A percentile compares a stretch with the other conserved stretches of the same genome.
These are phyloP conservation scores for Medicago ruthenica DNA, from an alignment of 306 rosid species.

Conservation along the genomic window DNA sequence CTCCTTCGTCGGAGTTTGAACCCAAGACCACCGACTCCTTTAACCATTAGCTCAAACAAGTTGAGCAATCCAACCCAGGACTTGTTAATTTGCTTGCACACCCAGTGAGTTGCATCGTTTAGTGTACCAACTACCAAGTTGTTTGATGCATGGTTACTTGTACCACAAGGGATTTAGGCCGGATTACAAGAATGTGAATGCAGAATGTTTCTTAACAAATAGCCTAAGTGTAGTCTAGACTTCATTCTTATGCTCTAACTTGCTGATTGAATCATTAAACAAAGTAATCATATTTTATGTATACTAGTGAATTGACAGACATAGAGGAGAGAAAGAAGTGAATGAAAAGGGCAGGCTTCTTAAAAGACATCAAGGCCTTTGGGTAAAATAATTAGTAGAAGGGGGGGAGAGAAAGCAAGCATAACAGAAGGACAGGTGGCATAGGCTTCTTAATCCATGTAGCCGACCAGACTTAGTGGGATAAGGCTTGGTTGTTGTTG, in stretches of 20 bases:
- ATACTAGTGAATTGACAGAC: not conserved
- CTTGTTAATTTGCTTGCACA: constrained; percentile 2
- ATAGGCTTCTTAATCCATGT: not conserved
- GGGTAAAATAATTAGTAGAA: constrained; percentile 9
- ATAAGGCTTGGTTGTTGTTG: not conserved
- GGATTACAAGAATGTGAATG: constrained; percentile 18
- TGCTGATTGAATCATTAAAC: constrained; percentile 8
- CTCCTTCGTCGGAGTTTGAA: no score
- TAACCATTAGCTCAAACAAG: no score
- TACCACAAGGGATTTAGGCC: not conserved
- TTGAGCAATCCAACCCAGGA: no score
- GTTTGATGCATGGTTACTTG: constrained; percentile 9
- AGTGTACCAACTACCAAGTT: constrained; percentile 11
- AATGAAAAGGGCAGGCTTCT: not conserved
- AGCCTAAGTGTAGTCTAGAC: not conserved
- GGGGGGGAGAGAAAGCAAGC: not conserved
- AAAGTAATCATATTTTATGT: not conserved
- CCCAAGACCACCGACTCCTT: no score
- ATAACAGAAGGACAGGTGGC: constrained; percentile 4
- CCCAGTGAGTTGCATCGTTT: not conserved
- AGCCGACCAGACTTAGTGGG: not conserved
- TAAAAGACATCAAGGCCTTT: not conserved
- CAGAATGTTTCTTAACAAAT: constrained; percentile 2
- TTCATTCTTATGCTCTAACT: not conserved
- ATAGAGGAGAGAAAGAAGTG: constrained; percentile 14